Evolutionary conservation across 73 alveolate genomes (phyloP).

Genomic region (Blepharisma japonicum): DNA sequence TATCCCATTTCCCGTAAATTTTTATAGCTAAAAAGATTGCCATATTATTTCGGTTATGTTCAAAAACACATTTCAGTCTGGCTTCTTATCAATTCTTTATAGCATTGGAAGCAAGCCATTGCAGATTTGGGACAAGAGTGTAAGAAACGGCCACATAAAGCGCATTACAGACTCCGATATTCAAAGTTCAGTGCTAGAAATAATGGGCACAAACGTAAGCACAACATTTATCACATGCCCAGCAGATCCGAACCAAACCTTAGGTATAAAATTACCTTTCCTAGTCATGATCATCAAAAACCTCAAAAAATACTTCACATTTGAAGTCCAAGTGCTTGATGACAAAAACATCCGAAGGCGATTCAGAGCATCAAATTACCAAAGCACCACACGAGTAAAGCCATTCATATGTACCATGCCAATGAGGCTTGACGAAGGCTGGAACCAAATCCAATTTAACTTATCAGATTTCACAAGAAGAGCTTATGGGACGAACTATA

Average conservation of each 20-base stretch:
- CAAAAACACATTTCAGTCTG: slow-evolving; percentile 79
- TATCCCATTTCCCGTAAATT: no score
- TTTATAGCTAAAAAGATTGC: no score
- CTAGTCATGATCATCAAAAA: slow-evolving; percentile 82
- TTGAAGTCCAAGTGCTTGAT: slow-evolving; percentile 80
- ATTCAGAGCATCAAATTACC: slow-evolving; percentile 88
- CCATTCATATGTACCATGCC: slow-evolving; percentile 93
- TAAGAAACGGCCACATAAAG: slow-evolving; percentile 85
- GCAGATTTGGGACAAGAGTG: slow-evolving; percentile 79
- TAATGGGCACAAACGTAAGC: slow-evolving; percentile 88
- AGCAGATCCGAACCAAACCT: slow-evolving; percentile 75
- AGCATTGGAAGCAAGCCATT: slow-evolving; percentile 85
- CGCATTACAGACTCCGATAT: slow-evolving; percentile 87
- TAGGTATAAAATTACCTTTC: slow-evolving; percentile 87
- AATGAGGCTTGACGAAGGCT: slow-evolving; percentile 91
- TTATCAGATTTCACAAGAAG: slow-evolving; percentile 91
- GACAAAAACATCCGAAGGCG: slow-evolving; percentile 80
- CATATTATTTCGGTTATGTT: slow-evolving; percentile 45
- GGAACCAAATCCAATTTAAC: slow-evolving; percentile 91
- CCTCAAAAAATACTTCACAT: slow-evolving; percentile 84
- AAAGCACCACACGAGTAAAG: slow-evolving; percentile 81
- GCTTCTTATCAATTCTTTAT: slow-evolving; percentile 79
- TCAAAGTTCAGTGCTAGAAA: slow-evolving; percentile 80
- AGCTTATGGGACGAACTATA: slow-evolving; percentile 90
- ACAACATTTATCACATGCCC: slow-evolving; percentile 83